A percentile compares a stretch with the other conserved stretches of the same genome.
phyloP scores from a whole-genome alignment of 345 rosid species.

The Eutrema heterophyllum region DNA sequence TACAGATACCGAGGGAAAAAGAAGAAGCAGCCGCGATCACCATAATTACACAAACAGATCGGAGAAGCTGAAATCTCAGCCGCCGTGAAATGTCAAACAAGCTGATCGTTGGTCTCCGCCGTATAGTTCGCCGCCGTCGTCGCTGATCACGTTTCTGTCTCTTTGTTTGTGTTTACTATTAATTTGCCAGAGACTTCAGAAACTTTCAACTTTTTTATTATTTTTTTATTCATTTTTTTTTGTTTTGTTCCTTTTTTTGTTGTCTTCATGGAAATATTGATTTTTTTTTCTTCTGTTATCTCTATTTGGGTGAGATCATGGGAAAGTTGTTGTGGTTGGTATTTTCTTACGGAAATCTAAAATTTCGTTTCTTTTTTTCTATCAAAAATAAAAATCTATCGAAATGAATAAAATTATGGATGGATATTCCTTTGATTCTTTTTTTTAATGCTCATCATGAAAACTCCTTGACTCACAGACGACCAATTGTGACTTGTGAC shows the following conservation, averaged over 20 bases:
- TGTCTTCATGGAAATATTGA: slow-evolving; percentile 6
- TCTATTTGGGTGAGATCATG: slow-evolving; percentile 29
- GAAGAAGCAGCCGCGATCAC: slow-evolving; percentile 74
- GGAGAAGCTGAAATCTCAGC: slow-evolving; percentile 4
- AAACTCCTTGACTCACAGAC: neutral
- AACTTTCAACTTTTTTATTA: neutral
- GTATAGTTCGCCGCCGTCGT: neutral
- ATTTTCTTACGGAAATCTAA: slow-evolving; percentile 10
- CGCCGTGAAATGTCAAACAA: slow-evolving; percentile 13
- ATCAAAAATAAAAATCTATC: neutral
- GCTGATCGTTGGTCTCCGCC: neutral
- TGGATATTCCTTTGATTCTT: slow-evolving; percentile 30
- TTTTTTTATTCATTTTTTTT: neutral
- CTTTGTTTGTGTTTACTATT: slow-evolving; percentile 23
- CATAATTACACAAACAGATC: slow-evolving; percentile 40
- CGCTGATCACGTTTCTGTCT: slow-evolving; percentile 28
- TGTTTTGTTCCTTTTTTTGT: neutral
- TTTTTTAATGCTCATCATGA: slow-evolving; percentile 20
- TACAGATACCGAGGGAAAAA: slow-evolving; percentile 58
- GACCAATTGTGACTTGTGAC: neutral
- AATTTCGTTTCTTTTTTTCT: neutral
- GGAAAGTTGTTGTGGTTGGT: slow-evolving; percentile 28
- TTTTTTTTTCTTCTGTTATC: slow-evolving; percentile 4
- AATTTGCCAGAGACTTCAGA: slow-evolving; percentile 20
- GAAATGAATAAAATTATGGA: neutral